phyloP scores from a whole-genome alignment of 257 asterid species.

The Orobanche coerulescens region DNA sequence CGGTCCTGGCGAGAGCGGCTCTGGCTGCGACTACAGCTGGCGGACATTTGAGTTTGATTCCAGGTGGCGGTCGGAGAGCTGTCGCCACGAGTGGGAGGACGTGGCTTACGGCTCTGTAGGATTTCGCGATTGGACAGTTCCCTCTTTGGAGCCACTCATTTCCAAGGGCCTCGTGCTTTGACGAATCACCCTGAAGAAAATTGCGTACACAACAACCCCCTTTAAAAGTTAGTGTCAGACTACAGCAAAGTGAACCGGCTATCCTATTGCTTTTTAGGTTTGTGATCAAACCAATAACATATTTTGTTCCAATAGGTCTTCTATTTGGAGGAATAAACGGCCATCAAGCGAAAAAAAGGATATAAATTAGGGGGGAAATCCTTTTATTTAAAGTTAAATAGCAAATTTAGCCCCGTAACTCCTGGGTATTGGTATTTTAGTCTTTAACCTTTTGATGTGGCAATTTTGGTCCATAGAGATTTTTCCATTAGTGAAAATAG shows the following conservation, averaged over 20 bases:
- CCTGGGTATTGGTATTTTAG: no score
- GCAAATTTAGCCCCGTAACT: no score
- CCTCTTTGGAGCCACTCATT: conserved; percentile 69
- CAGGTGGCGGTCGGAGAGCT: conserved; percentile 57
- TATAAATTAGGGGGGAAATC: not conserved
- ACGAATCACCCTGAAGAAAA: conserved; percentile 47
- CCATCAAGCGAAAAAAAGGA: not conserved
- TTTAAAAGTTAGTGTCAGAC: not conserved
- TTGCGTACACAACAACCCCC: not conserved
- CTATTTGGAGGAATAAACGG: not conserved
- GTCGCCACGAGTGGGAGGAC: conserved; percentile 64
- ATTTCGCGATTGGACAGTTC: conserved; percentile 75
- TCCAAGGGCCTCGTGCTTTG: conserved; percentile 64
- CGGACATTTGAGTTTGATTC: conserved; percentile 63
- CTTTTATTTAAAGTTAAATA: no score
- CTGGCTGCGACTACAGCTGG: conserved; percentile 75
- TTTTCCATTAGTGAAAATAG: no score
- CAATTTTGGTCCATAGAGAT: no score
- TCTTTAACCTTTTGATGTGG: no score
- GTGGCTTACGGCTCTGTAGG: conserved; percentile 59
- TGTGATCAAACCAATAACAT: not conserved
- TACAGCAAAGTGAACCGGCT: no score
- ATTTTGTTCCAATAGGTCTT: not conserved
- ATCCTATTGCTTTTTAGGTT: not conserved
- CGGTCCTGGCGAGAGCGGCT: conserved; percentile 76